Evolutionary conservation across 805 yeast genomes (phyloP), one percentile per base, ranked within the genome.

Genomic region (Tetrapisispora taiwanensis): DNA sequence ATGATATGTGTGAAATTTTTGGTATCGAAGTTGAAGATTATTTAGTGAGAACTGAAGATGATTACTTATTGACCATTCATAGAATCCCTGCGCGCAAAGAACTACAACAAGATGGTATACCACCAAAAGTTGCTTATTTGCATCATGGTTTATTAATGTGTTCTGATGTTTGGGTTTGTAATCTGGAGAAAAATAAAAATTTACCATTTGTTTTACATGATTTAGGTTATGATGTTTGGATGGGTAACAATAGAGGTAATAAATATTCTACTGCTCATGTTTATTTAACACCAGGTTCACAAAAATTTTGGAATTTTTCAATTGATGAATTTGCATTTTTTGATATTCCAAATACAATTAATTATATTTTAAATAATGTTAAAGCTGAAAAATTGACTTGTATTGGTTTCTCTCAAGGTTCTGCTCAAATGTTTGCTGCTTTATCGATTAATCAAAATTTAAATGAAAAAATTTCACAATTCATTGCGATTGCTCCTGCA

Each of bases 101-200:
- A 27, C 51, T 51, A 28, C 49, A 68, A 13, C 57, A 61, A 41
- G 65, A 63, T 0, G 40, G 26, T 10, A 15, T 37, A 3, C 30
- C 40, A 24, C 40, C 40, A 2, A 71, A 75, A 43, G 81, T 82
- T 1, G 84, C 84, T 0, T 90, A 84, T 59, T 72, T 90, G 43
- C 97, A 90, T 59, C 97, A 90, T 58, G 97, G 97, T 0, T 68
- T 90, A 41, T 69, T 90, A 48, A 89, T 88, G 92, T 81, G 80
- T 60, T 79, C 89, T 37, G 97, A 92, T 56, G 70, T 84, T 22
- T 83, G 95, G 94, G 62, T 79, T 57, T 73, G 78, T 59, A 64
- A 67, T 44, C 46, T 68, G 46, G 62, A 73, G 47, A 69, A 73
- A 47, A 47, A 64, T 50, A 68, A 71, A 39, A 78, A 79, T 49